Evolutionary conservation across 192 early-diverging fungal genomes (phyloP).

Genomic region (Umbelopsis isabellina): DNA sequence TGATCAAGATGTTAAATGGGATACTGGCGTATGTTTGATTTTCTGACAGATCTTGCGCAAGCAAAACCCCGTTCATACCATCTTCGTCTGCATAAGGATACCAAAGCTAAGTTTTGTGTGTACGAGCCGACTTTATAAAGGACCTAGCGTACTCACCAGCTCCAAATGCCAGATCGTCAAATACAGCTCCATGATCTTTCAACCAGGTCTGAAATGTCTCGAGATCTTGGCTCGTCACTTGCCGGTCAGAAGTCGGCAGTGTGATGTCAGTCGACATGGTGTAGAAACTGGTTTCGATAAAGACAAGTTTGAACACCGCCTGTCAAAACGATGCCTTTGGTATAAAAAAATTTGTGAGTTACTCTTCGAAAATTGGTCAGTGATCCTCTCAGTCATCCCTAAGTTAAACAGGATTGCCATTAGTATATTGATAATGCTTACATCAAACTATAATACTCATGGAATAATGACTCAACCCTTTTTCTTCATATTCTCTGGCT

Average conservation of each 20-base stretch:
- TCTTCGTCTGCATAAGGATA: background rate
- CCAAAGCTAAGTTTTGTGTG: background rate
- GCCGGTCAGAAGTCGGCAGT: background rate
- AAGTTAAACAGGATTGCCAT: too few species aligned
- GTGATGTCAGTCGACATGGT: background rate
- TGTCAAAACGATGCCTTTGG: background rate
- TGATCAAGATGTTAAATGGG: conserved; percentile 55
- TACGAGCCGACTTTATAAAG: background rate
- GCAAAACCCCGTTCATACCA: conserved; percentile 8
- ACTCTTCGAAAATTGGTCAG: background rate
- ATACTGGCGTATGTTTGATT: conserved; percentile 52
- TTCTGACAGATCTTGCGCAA: background rate
- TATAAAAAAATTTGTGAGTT: background rate
- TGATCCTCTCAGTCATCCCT: too few species aligned
- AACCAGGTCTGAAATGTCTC: background rate
- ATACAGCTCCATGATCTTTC: background rate
- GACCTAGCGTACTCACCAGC: background rate
- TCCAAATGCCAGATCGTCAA: background rate
- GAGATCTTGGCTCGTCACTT: background rate
- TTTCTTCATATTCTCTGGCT: too few species aligned
- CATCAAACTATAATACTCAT: too few species aligned
- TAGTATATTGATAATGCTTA: too few species aligned
- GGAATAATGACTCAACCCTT: too few species aligned
- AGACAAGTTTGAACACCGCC: conserved; percentile 9
- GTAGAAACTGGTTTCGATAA: background rate